These are phyloP conservation scores for Apiotrichum siamense DNA, from an alignment of 1,284 basidiomycete genomes.

Conservation along the genomic window DNA sequence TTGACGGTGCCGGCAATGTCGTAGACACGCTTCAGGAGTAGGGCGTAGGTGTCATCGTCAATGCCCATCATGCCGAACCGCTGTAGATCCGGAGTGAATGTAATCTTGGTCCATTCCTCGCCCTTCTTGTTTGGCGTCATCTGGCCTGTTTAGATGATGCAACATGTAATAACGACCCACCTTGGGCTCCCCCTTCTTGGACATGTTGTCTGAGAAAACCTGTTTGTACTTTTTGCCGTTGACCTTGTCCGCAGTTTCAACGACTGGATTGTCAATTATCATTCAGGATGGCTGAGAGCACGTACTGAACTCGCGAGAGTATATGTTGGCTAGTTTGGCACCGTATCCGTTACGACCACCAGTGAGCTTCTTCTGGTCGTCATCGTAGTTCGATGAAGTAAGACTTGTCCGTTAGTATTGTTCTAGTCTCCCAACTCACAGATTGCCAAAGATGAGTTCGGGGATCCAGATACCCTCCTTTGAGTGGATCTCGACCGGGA, in stretches of 20 bases:
- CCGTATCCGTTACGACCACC: constrained; percentile 99
- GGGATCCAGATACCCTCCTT: constrained; percentile 94
- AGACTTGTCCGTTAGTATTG: constrained; percentile 48
- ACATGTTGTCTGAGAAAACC: constrained; percentile 92
- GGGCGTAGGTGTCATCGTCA: constrained; percentile 82
- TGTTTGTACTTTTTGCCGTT: constrained; percentile 89
- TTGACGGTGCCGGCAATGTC: constrained; percentile 94
- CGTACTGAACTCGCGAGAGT: constrained; percentile 82
- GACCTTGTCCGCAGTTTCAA: constrained; percentile 93
- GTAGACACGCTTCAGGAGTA: constrained; percentile 92
- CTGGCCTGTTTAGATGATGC: constrained; percentile 23
- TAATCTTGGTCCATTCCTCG: constrained; percentile 91
- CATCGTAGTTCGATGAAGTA: constrained; percentile 96
- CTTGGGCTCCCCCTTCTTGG: constrained; percentile 74
- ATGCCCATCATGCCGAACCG: constrained; percentile 91
- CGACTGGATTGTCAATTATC: constrained; percentile 42
- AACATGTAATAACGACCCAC: constrained; percentile 14
- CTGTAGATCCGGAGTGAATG: constrained; percentile 86
- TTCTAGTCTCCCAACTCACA: constrained; percentile 46
- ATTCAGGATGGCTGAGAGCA: background rate
- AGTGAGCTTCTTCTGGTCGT: constrained; percentile 97
- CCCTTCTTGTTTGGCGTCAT: constrained; percentile 82
- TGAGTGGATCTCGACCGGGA: constrained; percentile 92
- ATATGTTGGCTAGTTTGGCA: constrained; percentile 97
- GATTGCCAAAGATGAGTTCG: constrained; percentile 93